Conservation (phyloP, 169 alveolate genomes). For the Nephromyces sp. region DNA sequence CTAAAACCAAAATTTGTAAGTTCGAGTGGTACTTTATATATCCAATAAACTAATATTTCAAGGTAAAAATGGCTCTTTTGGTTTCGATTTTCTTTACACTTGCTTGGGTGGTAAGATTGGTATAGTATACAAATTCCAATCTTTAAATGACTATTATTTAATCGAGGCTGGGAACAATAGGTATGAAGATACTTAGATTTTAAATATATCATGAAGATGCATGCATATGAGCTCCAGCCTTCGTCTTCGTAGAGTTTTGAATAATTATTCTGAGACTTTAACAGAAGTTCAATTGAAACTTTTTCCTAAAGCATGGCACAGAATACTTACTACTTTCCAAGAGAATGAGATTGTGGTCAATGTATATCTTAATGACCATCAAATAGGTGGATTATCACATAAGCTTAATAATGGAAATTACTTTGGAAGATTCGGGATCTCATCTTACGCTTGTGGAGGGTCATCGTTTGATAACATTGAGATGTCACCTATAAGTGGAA, state of each 20-base stretch:
- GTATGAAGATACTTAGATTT: too few relatives aligned
- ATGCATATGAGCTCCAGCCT: too few relatives aligned
- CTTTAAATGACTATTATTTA: conserved; percentile 19
- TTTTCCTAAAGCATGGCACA: background rate
- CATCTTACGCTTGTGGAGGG: conserved; percentile 43
- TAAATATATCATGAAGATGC: too few relatives aligned
- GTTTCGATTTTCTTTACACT: conserved; percentile 45
- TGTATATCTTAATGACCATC: background rate
- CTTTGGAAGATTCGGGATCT: conserved; percentile 40
- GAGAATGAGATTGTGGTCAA: background rate
- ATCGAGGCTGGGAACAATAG: conserved; percentile 19
- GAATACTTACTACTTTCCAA: background rate
- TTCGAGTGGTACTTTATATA: background rate
- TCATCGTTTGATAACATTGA: conserved; percentile 42
- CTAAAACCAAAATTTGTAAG: conserved; percentile 33
- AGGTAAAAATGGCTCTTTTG: conserved; percentile 43
- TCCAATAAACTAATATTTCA: background rate
- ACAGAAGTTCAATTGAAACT: background rate
- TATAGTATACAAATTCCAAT: conserved; percentile 34
- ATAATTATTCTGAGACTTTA: background rate
- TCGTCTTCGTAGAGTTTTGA: background rate
- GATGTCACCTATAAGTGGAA: conserved; percentile 33
- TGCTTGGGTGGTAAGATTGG: conserved; percentile 42
- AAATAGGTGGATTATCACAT: background rate
- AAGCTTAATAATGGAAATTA: background rate